Base-by-base conservation (phyloP, 768 basidiomycete species). In the Lactifluus volemus region DNA sequence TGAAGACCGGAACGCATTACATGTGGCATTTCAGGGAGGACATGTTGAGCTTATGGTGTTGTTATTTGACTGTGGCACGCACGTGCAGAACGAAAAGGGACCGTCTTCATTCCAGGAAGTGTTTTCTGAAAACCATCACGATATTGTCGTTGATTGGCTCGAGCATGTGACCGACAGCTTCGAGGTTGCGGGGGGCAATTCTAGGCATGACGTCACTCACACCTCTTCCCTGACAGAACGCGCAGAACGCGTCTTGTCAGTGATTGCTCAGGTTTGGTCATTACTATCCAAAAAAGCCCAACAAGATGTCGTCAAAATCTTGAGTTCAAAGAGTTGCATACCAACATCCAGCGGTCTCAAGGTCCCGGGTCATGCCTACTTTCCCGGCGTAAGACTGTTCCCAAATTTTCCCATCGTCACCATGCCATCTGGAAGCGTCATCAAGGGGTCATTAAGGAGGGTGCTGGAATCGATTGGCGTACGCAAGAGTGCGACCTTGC, bases 401-500 rank as follows among this genome's bases (percentile, higher is more conserved):
- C 80, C 82, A n/a, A 94, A 98, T 70, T 77, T 96, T 30, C 85
- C 95, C 0, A 81, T 92, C 45, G 84, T 94, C 6, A 79, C 75
- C 1, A 74, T 97, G 49, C 81, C 90, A 1, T 89, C 86, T 5
- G 83, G 82, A 2, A 67, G 74, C 1, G 55, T 70, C 0, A 75
- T 94, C 65, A 92, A 89, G 69, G 86, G 85, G 0, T 72, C 77
- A 5, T 69, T 91, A 65, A 92, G 95, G 69, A 86, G 82, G 64
- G 71, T 92, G 3, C 72, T 93, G 7, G 75, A 81, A 32, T 81
- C 79, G 2, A 74, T 98, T 0, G 96, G 93, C 11, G 91, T 98
- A 12, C 82, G 92, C 17, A 91, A 85, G 69, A 93, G 95, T 64
- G 92, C 97, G 7, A 90, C 98, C 61, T 77, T 98, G 2, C 94